These are phyloP conservation scores for Lipomyces mesembrius DNA, from an alignment of 805 yeast genomes.

Conservation along the genomic window DNA sequence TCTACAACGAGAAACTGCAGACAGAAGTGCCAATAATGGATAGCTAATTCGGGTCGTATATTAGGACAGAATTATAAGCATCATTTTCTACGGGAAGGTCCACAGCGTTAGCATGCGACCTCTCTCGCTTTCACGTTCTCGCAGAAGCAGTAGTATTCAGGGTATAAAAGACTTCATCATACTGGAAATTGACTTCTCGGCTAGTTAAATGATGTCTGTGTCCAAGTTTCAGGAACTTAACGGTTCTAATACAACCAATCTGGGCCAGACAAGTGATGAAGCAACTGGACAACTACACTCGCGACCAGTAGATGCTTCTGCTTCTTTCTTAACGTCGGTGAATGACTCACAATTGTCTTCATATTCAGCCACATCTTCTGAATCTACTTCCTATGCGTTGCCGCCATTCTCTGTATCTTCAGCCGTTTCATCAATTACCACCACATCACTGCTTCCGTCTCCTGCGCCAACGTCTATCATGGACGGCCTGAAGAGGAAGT, in stretches of 20 bases:
- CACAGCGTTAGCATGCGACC: neutral
- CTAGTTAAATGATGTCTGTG: neutral
- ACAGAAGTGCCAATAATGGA: neutral
- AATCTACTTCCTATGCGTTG: neutral
- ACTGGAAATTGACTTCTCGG: neutral
- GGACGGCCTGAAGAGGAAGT: conserved; percentile 4
- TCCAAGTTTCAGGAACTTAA: neutral
- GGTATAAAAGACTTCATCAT: neutral
- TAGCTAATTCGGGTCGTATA: neutral
- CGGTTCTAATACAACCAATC: neutral
- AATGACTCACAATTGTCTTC: conserved; percentile 17
- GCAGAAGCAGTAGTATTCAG: neutral
- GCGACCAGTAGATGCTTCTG: neutral
- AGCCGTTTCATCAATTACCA: neutral
- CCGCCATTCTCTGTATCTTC: neutral
- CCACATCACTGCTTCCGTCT: conserved; percentile 1
- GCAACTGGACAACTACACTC: conserved; percentile 1
- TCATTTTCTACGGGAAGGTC: neutral
- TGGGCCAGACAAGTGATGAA: neutral
- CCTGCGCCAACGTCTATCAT: neutral
- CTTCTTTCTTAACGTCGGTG: neutral
- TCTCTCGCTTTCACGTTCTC: neutral
- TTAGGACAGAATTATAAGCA: neutral
- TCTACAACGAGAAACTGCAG: neutral
- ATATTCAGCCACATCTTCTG: conserved; percentile 14